Conservation (phyloP, 2,329 filamentous ascomycete species). For the Nannizzia gypsea region DNA sequence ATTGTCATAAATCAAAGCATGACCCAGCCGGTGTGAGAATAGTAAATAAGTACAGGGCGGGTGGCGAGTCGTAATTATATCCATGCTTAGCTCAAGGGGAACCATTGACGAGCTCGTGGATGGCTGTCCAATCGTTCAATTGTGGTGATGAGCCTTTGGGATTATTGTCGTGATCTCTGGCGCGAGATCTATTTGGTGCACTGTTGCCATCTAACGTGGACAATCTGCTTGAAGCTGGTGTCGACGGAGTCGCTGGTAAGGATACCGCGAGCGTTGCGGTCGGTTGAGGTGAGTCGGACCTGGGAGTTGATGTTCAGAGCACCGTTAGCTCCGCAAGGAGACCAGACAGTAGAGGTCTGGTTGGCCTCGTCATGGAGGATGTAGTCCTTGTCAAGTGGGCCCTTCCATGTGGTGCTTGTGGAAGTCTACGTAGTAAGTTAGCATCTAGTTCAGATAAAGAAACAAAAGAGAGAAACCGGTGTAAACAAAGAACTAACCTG, state of each 20-base stretch:
- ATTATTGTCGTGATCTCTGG: background rate
- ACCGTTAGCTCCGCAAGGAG: constrained; percentile 39
- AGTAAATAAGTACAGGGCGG: background rate
- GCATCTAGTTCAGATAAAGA: background rate
- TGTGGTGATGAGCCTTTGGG: background rate
- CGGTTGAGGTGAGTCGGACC: constrained; percentile 30
- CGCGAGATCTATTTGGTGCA: constrained; percentile 17
- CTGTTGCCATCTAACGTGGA: constrained; percentile 36
- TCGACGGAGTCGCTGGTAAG: constrained; percentile 41
- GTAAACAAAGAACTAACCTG: constrained; percentile 26
- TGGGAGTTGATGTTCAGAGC: constrained; percentile 46
- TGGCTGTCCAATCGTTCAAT: background rate
- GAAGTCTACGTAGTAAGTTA: constrained; percentile 18
- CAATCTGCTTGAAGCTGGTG: constrained; percentile 35
- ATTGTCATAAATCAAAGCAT: background rate
- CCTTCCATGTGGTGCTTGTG: constrained; percentile 32
- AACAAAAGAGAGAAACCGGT: background rate
- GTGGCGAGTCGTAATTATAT: background rate
- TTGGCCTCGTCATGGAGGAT: constrained; percentile 36
- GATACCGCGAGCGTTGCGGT: constrained; percentile 26
- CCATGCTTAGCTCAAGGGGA: background rate
- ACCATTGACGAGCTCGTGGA: background rate
- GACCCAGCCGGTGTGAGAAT: background rate
- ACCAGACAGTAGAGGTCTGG: constrained; percentile 40
- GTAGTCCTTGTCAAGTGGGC: constrained; percentile 36